Evolutionary conservation across 192 early-diverging fungal species (phyloP), one percentile per base, ranked within the genome.

Genomic region (Linnemannia zychae): DNA sequence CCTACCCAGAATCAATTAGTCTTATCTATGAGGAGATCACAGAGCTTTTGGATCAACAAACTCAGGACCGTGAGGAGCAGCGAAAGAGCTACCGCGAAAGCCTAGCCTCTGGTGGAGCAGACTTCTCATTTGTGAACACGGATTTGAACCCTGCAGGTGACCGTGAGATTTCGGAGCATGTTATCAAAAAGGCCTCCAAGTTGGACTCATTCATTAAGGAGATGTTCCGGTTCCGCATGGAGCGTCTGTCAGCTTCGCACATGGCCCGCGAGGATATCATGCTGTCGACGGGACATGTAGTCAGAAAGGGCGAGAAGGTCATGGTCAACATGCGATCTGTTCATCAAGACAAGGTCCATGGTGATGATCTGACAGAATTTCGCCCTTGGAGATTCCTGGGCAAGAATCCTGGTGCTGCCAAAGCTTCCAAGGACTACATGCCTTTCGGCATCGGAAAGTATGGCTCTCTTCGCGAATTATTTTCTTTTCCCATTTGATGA

Each of bases 401-500:
- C 52, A 67, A 77, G n/a, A 66, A 53, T 20, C 83, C 83, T 76
- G 44, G 74, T 16, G 72, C 87, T 11, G 76, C 72, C 50, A 88
- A 88, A 44, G 78, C 82, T n/a, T 69, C 72, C 37, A 38, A 50
- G 15, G 89, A 90, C 52, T 80, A 68, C 49, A 37, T 90, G 24
- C 48, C 74, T 33, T 90, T 90, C 74, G 89, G 87, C 11, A 76
- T 88, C 71, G 89, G 89, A 36, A 80, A 70, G 87, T 88, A 83
- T 80, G 83, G 69, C 13, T 7, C n/a, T 0, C 46, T 18, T 9
- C 4, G n/a, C n/a, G n/a, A n/a, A n/a, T n/a, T n/a, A n/a, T 3
- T 48, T 2, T 33, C 0, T 36, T 15, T 12, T 18, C 46, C 31
- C n/a, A n/a, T 34, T 57, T 18, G n/a, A 33, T 1, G 4, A 34